Percentiles rank a stretch among this genome's conserved stretches.
phyloP scores from a whole-genome alignment of 495 filamentous ascomycete species.

The Lasiosphaeriaceae sp. region DNA sequence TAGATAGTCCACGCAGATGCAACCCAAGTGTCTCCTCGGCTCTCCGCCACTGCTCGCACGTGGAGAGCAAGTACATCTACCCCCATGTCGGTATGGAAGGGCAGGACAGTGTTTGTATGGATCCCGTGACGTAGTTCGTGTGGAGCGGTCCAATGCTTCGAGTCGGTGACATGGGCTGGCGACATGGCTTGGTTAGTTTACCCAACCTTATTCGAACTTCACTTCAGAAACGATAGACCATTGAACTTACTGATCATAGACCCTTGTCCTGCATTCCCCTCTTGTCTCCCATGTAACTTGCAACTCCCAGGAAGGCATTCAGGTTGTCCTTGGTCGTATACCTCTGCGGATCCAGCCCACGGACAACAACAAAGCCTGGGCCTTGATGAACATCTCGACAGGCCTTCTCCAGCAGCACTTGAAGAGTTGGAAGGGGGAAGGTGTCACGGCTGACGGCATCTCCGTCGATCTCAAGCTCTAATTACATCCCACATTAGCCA shows the following conservation, averaged over 20 bases:
- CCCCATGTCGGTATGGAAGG: slow-evolving; percentile 45
- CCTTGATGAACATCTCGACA: slow-evolving; percentile 37
- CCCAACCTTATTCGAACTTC: too few relatives aligned
- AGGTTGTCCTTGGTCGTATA: slow-evolving; percentile 46
- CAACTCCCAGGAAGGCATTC: slow-evolving; percentile 46
- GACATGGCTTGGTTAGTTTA: neutral
- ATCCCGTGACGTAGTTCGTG: slow-evolving; percentile 43
- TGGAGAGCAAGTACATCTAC: slow-evolving; percentile 41
- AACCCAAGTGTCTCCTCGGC: slow-evolving; percentile 39
- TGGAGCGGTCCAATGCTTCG: slow-evolving; percentile 36
- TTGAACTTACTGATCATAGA: slow-evolving; percentile 41
- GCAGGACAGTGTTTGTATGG: slow-evolving; percentile 35
- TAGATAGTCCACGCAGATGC: slow-evolving; percentile 39
- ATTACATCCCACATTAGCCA: neutral
- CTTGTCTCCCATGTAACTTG: slow-evolving; percentile 46
- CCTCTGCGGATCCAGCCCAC: slow-evolving; percentile 40
- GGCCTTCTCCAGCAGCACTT: slow-evolving; percentile 25
- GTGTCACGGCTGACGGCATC: slow-evolving; percentile 28
- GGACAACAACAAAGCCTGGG: slow-evolving; percentile 45
- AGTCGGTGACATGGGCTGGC: slow-evolving; percentile 44
- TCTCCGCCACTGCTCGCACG: slow-evolving; percentile 33
- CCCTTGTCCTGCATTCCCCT: slow-evolving; percentile 47
- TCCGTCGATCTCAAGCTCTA: slow-evolving; percentile 34
- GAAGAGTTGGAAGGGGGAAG: slow-evolving; percentile 41
- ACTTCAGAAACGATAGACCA: neutral